phyloP scores from a whole-genome alignment of 139 green algal species.

The Coccomyxa sp. region DNA sequence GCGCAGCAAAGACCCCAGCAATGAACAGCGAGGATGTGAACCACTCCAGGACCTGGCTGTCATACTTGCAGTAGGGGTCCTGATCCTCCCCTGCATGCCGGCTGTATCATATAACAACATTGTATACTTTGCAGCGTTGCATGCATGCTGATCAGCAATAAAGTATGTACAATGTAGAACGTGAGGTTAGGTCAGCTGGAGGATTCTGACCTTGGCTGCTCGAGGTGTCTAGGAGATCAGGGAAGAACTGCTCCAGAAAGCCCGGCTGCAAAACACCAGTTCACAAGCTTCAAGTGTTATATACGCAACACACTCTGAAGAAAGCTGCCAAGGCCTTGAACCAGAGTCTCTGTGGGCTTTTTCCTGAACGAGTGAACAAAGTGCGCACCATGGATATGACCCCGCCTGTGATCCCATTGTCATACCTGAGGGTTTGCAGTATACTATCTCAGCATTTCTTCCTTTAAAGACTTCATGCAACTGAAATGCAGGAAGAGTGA shows the following conservation, averaged over 20 bases:
- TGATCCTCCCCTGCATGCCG: not conserved
- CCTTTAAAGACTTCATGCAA: too few relatives aligned
- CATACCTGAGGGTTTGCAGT: conserved; percentile 22
- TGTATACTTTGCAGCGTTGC: not conserved
- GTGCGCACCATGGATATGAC: not conserved
- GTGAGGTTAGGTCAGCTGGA: too few relatives aligned
- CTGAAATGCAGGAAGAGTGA: not conserved
- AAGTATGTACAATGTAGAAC: not conserved
- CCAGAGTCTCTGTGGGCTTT: not conserved
- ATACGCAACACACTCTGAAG: too few relatives aligned
- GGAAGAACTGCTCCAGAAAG: conserved; percentile 61
- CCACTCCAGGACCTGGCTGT: conserved; percentile 61
- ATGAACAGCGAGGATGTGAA: conserved; percentile 69
- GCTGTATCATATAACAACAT: not conserved
- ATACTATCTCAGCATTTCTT: too few relatives aligned
- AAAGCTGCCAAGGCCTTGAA: not conserved
- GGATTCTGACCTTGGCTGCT: not conserved
- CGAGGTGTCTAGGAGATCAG: conserved; percentile 7
- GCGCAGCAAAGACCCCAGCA: conserved; percentile 14
- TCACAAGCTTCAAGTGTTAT: too few relatives aligned
- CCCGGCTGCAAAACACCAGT: conserved; percentile 3
- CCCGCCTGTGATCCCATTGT: conserved; percentile 41
- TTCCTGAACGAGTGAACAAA: too few relatives aligned
- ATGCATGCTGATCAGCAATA: not conserved
- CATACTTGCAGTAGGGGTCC: conserved; percentile 39